Evolutionary conservation across 2,329 filamentous ascomycete genomes (phyloP), one percentile per base, ranked within the genome.

Genomic region (Alternaria sp.): DNA sequence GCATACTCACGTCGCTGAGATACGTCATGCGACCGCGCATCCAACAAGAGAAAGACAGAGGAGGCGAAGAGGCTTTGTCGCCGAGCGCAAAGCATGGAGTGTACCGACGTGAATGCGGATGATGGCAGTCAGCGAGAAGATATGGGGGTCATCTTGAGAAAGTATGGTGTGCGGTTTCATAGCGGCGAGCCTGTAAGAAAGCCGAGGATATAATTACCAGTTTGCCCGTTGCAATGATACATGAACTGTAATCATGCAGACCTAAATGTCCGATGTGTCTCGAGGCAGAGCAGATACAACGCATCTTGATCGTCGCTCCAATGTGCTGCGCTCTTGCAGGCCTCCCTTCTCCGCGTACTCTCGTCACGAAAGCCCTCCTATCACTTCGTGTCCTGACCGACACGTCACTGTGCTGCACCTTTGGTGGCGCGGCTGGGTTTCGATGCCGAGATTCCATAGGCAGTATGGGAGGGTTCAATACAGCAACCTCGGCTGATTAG

Each of bases 191-290:
- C 4, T 36, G 15, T n/a, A n/a, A 36, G 15, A n/a, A 36, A 36
- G 32, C 32, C 32, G 32, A 36, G 32, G 32, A 36, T 36, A 0
- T 36, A n/a, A 2, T 36, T 9, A 36, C 0, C 7, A 36, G 4
- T n/a, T 36, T 36, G 32, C 2, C 8, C 15, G 0, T 7, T 36
- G 32, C 0, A n/a, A 36, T 36, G 32, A 36, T 10, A 0, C 0
- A 36, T 36, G 32, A 36, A n/a, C 7, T 36, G 7, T 36, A 8
- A 36, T n/a, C 1, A 9, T n/a, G 30, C 9, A 36, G 30, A 36
- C 8, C 30, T 1, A n/a, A 36, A 6, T 36, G 9, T 7, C 30
- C 6, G 30, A 36, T 36, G 2, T 36, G 13, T 36, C 15, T 36
- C 32, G 5, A 36, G 32, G 32, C 32, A 36, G 15, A 36, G 32